phyloP scores from a whole-genome alignment of 257 asterid genomes.

The Thymus quinquecostatus region DNA sequence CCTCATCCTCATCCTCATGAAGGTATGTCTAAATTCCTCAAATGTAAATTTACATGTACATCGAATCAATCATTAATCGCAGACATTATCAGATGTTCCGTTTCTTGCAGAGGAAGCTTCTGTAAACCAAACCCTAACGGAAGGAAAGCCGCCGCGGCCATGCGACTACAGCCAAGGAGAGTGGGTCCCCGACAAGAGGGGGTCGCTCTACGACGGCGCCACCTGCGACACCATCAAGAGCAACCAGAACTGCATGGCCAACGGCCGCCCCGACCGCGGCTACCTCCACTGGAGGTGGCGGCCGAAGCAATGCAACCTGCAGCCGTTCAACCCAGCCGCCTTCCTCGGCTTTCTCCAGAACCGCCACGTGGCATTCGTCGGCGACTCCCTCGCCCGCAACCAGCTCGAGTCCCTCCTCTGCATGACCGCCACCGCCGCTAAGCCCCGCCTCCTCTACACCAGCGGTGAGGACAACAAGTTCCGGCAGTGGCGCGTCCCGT shows the following conservation, averaged over 20 bases:
- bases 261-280: slow-evolving; percentile 67
- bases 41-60: neutral
- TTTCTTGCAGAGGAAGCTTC: slow-evolving; percentile 38
- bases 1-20: slow-evolving; percentile 1
- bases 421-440: slow-evolving; percentile 51
- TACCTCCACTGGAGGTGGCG: slow-evolving; percentile 80
- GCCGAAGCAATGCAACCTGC: slow-evolving; percentile 65
- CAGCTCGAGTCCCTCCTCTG: slow-evolving; percentile 81
- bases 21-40: slow-evolving; percentile 38
- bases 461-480: slow-evolving; percentile 64
- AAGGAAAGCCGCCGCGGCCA: no score
- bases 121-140: slow-evolving; percentile 8
- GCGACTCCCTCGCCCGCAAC: slow-evolving; percentile 85
- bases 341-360: slow-evolving; percentile 57
- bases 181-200: slow-evolving; percentile 50
- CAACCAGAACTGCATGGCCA: slow-evolving; percentile 68
- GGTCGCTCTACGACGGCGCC: slow-evolving; percentile 69
- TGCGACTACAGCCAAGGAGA: slow-evolving; percentile 72
- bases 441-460: slow-evolving; percentile 51
- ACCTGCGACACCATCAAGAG: slow-evolving; percentile 64
- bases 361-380: slow-evolving; percentile 80
- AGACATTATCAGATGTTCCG: no score
- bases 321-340: slow-evolving; percentile 53
- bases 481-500: slow-evolving; percentile 61
- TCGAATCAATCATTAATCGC: neutral